Conservation (phyloP, 2,329 filamentous ascomycete species). For the Teratosphaeria zuluensis region DNA sequence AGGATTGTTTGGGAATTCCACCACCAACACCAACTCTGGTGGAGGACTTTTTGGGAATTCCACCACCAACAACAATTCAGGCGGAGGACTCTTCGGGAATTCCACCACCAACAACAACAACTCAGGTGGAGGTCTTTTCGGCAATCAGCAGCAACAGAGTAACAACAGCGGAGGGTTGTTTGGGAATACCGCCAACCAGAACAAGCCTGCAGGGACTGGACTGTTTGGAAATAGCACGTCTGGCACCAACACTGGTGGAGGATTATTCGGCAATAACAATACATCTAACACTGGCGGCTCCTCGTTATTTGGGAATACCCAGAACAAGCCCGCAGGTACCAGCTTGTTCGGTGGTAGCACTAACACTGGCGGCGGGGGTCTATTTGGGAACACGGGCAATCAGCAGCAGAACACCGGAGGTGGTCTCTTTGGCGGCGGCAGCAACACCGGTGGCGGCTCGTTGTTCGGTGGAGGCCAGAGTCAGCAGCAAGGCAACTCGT, state of each 20-base stretch:
- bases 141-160: too few species aligned
- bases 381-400: constrained; percentile 28
- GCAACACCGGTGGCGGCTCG: constrained; percentile 23
- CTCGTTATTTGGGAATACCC: constrained; percentile 14
- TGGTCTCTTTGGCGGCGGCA: constrained; percentile 26
- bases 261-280: constrained; percentile 66
- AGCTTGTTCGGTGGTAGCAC: constrained; percentile 33
- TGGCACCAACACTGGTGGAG: constrained; percentile 14
- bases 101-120: constrained; percentile 21
- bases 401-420: constrained; percentile 30
- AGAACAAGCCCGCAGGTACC: constrained; percentile 16
- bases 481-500: constrained; percentile 33
- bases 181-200: constrained; percentile 25
- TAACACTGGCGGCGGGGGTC: constrained; percentile 26
- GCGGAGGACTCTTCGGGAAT: constrained; percentile 39
- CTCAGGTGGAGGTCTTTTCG: constrained; percentile 36
- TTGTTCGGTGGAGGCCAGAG: constrained; percentile 34
- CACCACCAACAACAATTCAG: constrained; percentile 11
- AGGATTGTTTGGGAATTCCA: constrained; percentile 37
- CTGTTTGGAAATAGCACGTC: constrained; percentile 39
- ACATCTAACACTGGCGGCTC: constrained; percentile 51
- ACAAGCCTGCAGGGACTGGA: constrained; percentile 30
- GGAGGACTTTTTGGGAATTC: constrained; percentile 35
- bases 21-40: constrained; percentile 27
- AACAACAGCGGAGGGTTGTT: constrained; percentile 42